Conservation (phyloP, 2,329 filamentous ascomycete species). For the Aspergillus ustus region DNA sequence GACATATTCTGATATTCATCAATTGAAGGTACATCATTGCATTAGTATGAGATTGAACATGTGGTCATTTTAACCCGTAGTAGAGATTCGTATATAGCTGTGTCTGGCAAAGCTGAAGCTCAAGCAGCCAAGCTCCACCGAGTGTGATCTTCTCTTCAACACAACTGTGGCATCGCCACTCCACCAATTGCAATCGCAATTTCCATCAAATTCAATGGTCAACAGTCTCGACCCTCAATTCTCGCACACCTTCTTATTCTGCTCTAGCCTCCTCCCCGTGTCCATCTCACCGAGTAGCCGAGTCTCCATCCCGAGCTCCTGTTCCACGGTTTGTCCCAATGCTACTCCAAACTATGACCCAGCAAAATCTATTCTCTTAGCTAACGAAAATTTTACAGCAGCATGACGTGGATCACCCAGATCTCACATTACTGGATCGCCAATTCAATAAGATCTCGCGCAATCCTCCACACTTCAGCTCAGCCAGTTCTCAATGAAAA, state of each 20-base stretch:
- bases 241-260: background rate
- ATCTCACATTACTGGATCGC: background rate
- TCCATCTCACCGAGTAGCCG: background rate
- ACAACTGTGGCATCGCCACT: background rate
- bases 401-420: conserved; percentile 1
- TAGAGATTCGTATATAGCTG: too few relatives aligned
- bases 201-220: background rate
- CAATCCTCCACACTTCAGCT: background rate
- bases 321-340: background rate
- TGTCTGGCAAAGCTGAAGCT: too few relatives aligned
- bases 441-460: background rate
- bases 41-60: too few relatives aligned
- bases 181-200: background rate
- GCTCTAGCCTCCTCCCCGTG: background rate
- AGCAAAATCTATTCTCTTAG: background rate
- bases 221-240: background rate
- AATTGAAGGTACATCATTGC: too few relatives aligned
- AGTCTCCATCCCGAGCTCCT: background rate
- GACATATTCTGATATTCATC: too few relatives aligned
- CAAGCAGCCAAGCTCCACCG: too few relatives aligned
- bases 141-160: background rate
- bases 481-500: background rate
- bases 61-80: too few relatives aligned
- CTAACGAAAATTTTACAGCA: background rate
- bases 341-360: background rate